Percentiles rank a stretch among this genome's conserved stretches.
Conservation (phyloP, 75 land plant genomes). For the Sequoia sempervirens region DNA sequence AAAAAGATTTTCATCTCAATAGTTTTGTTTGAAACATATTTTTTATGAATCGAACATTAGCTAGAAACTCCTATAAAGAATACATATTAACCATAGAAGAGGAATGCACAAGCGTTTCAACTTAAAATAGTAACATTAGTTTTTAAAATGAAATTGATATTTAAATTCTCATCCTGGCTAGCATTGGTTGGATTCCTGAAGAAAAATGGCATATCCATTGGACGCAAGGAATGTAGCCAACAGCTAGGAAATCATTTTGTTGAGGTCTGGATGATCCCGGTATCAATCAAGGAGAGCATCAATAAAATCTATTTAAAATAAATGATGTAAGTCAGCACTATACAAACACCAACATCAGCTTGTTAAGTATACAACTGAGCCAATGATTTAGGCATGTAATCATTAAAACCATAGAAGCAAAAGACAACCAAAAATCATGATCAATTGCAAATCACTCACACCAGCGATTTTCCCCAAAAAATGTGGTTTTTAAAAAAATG, state of each 20-base stretch:
- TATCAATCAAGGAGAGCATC: background rate
- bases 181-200: background rate
- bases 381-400: background rate
- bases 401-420: background rate
- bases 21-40: background rate
- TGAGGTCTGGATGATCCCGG: background rate
- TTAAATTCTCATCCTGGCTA: background rate
- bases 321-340: background rate
- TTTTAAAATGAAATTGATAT: background rate
- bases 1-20: background rate
- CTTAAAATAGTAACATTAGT: background rate
- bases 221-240: slow-evolving; percentile 3
- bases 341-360: background rate
- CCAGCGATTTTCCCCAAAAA: too few relatives aligned
- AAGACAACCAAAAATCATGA: too few relatives aligned
- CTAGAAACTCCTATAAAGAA: background rate
- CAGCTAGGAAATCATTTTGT: background rate
- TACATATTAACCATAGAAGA: background rate
- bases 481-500: too few relatives aligned
- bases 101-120: background rate
- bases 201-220: background rate
- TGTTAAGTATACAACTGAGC: background rate
- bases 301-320: background rate
- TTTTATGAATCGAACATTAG: background rate
- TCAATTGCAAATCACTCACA: too few relatives aligned